A percentile compares a stretch with the other conserved stretches of the same genome.
phyloP scores from a whole-genome alignment of 1,284 basidiomycete genomes.

The Sporisorium sorghi region DNA sequence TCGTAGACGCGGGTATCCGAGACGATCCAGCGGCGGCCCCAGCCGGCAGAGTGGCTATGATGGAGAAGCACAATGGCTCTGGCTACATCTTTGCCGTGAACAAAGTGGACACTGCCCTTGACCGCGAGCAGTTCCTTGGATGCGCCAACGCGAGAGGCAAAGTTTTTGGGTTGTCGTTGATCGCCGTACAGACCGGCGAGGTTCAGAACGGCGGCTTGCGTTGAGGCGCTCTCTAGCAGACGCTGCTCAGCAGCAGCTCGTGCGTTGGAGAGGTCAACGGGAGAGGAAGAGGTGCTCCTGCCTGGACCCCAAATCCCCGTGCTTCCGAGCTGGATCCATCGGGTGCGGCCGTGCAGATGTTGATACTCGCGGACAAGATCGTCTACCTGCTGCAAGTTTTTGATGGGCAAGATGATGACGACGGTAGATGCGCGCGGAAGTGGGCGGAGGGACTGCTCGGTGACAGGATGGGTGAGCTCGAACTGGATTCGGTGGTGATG shows the following conservation, averaged over 20 bases:
- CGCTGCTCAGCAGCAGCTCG: conserved; percentile 44
- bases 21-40: conserved; percentile 58
- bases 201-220: conserved; percentile 47
- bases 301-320: conserved; percentile 58
- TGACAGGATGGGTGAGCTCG: conserved; percentile 66
- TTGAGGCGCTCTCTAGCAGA: conserved; percentile 36
- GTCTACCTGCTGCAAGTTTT: conserved; percentile 40
- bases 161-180: conserved; percentile 50
- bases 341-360: conserved; percentile 26
- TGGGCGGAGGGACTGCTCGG: conserved; percentile 69
- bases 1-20: conserved; percentile 53
- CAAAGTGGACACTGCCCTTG: conserved; percentile 58
- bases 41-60: conserved; percentile 26
- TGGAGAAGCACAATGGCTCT: conserved; percentile 51
- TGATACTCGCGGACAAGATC: conserved; percentile 53
- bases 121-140: conserved; percentile 46
- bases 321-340: conserved; percentile 63
- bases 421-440: conserved; percentile 76
- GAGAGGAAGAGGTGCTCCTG: conserved; percentile 33
- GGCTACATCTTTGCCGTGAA: conserved; percentile 60
- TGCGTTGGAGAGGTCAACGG: conserved; percentile 38
- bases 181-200: conserved; percentile 60
- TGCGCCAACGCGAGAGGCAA: conserved; percentile 45
- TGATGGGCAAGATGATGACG: conserved; percentile 74
- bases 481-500: conserved; percentile 63